Evolutionary conservation across 331 rosid genomes (phyloP).

Genomic region (Prunus yedoensis): DNA sequence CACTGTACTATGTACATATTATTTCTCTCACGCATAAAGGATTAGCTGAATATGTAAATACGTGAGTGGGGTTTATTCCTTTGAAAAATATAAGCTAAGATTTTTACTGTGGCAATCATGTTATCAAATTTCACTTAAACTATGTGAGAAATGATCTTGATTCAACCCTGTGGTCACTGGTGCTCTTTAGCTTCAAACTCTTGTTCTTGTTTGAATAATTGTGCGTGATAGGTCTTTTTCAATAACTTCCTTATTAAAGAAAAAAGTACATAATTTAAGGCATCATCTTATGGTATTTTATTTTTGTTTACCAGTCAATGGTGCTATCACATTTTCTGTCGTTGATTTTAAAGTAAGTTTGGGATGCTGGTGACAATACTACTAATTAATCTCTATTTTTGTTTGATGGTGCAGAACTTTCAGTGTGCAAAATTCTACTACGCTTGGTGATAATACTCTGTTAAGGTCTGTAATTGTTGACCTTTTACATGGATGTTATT

Average conservation of each 20-base stretch:
- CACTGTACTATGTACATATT: not conserved
- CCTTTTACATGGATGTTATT: slow-evolving; percentile 3
- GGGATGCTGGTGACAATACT: not conserved
- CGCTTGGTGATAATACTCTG: slow-evolving; percentile 30
- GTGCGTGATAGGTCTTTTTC: not conserved
- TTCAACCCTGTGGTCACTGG: not conserved
- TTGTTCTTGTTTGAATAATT: not conserved
- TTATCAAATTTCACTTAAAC: not conserved
- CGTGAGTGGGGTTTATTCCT: not conserved
- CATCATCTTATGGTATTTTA: not conserved
- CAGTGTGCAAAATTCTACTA: slow-evolving; percentile 32
- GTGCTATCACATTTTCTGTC: not conserved
- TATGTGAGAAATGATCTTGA: too few relatives aligned
- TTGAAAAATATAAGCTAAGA: not conserved
- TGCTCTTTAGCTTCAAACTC: not conserved
- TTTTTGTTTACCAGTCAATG: not conserved
- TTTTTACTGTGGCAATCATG: not conserved
- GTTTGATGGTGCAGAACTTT: slow-evolving; percentile 44
- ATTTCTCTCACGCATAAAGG: not conserved
- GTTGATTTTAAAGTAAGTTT: not conserved
- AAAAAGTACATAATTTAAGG: not conserved
- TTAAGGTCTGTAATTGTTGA: slow-evolving; percentile 54
- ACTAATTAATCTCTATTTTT: slow-evolving; percentile 19
- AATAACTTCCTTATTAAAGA: not conserved
- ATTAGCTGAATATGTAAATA: not conserved